phyloP scores from a whole-genome alignment of 2,329 filamentous ascomycete genomes.

The Teratosphaeriaceae sp. region DNA sequence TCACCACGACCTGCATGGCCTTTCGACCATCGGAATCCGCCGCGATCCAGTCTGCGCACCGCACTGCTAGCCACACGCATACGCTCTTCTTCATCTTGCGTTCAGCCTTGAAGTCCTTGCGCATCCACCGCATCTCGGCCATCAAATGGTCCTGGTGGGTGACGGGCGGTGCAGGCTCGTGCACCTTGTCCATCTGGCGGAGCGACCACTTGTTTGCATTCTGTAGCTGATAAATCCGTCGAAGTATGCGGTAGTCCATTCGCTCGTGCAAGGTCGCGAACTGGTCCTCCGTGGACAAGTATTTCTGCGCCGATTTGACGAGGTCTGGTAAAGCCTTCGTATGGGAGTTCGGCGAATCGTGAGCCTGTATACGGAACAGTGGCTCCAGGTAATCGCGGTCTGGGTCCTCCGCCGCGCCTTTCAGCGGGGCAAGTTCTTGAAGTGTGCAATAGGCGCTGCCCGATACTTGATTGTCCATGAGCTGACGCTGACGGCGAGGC shows the following conservation, averaged over 20 bases:
- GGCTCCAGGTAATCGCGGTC: conserved; percentile 56
- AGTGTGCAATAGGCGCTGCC: conserved; percentile 9
- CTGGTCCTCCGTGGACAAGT: conserved; percentile 77
- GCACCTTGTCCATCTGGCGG: conserved; percentile 75
- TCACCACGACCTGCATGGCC: conserved; percentile 61
- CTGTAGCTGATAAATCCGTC: conserved; percentile 83
- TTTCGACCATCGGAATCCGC: conserved; percentile 57
- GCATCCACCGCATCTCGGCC: conserved; percentile 96
- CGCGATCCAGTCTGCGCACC: conserved; percentile 76
- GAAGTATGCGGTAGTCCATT: conserved; percentile 79
- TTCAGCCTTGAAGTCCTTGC: conserved; percentile 91
- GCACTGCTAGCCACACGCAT: conserved; percentile 71
- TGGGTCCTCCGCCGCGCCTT: conserved; percentile 41
- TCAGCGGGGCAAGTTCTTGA: conserved; percentile 32
- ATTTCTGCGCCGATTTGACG: conserved; percentile 79
- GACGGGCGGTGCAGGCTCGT: conserved; percentile 69
- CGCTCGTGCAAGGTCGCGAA: conserved; percentile 77
- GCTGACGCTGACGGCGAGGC: conserved; percentile 4
- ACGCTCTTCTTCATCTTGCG: conserved; percentile 85
- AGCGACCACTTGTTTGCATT: conserved; percentile 90
- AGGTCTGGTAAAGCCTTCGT: conserved; percentile 60
- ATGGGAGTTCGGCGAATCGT: conserved; percentile 44
- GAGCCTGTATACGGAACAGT: conserved; percentile 52
- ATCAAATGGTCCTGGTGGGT: conserved; percentile 83
- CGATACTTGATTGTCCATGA: conserved; percentile 6